Conservation (phyloP, 495 filamentous ascomycete genomes). For the Penicillium macrosclerotiorum region DNA sequence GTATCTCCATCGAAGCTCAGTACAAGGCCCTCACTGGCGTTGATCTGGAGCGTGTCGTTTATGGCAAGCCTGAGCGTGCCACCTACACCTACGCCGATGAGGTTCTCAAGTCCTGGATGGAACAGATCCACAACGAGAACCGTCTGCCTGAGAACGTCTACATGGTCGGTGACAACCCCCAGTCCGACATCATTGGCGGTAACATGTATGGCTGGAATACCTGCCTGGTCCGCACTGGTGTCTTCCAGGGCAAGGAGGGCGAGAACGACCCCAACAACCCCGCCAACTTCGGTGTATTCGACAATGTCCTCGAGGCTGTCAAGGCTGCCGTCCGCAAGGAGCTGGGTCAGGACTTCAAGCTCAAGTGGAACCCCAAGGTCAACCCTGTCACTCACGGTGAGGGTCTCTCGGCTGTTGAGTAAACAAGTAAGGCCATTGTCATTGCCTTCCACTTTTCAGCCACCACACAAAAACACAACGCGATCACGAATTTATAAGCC, state of each 20-base stretch:
- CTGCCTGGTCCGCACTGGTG: conserved; percentile 62
- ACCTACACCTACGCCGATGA: conserved; percentile 83
- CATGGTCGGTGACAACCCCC: conserved; percentile 81
- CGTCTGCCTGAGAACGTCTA: conserved; percentile 69
- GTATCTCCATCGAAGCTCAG: conserved; percentile 73
- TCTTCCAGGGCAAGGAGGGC: conserved; percentile 52
- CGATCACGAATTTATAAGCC: conserved; percentile 7
- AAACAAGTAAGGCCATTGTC: too few species aligned
- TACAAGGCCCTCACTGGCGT: conserved; percentile 72
- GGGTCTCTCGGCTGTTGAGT: conserved; percentile 53
- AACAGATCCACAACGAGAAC: conserved; percentile 70
- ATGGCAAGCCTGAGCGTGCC: conserved; percentile 76
- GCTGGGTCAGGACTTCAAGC: conserved; percentile 55
- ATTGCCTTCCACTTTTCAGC: too few species aligned
- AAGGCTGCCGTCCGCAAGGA: conserved; percentile 54
- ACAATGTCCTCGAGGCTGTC: conserved; percentile 55
- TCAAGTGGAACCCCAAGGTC: conserved; percentile 57
- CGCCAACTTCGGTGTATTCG: conserved; percentile 56
- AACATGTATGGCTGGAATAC: conserved; percentile 85
- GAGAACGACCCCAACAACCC: conserved; percentile 58
- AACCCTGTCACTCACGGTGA: conserved; percentile 64
- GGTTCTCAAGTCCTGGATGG: conserved; percentile 73
- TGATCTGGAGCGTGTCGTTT: conserved; percentile 79
- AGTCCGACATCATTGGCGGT: conserved; percentile 73
- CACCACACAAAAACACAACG: not conserved